Evolutionary conservation across 2,329 filamentous ascomycete species (phyloP), one percentile per base, ranked within the genome.

Genomic region (Penicillium hordei): DNA sequence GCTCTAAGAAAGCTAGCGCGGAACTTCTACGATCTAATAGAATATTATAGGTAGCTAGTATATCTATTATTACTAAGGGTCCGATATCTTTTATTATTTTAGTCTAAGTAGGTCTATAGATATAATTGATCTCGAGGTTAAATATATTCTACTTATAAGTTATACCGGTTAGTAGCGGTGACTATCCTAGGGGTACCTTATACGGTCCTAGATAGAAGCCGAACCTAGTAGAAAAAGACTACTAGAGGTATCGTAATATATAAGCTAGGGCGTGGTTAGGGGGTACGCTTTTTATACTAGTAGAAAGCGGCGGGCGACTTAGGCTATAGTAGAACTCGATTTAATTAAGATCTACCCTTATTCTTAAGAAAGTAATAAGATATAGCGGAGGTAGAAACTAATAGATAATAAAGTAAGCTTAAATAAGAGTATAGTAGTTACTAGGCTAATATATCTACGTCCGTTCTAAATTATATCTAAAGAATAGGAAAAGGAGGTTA

Each of bases 61-160:
- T 58, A 33, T 29, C 36, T 57, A 4, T 57, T 60, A 23, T 54
- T 19, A 48, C 54, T 50, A 7, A 1, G 31, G 33, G 29, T 44
- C 40, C 57, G 43, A 57, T 23, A 46, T 40, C 54, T 53, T 58
- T 50, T n/a, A 42, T 33, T 4, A 43, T 17, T 27, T 39, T 8
- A 56, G 39, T 21, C 46, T 2, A 31, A 56, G 46, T 45, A 10
- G 38, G 46, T 9, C 38, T 4, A 29, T n/a, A n/a, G n/a, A n/a
- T n/a, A n/a, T 58, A n/a, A 25, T 59, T 51, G 25, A 60, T 57
- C 57, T 52, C 43, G 31, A 59, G 34, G 27, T 59, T 31, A 56
- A 56, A 59, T 36, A 52, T 52, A 6, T 59, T 59, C 57, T 31
- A 59, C 46, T 48, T 5, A 52, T 59, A n/a, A 48, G 52, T 56